phyloP scores from a whole-genome alignment of 306 rosid genomes.

The Cotoneaster glaucophyllus region DNA sequence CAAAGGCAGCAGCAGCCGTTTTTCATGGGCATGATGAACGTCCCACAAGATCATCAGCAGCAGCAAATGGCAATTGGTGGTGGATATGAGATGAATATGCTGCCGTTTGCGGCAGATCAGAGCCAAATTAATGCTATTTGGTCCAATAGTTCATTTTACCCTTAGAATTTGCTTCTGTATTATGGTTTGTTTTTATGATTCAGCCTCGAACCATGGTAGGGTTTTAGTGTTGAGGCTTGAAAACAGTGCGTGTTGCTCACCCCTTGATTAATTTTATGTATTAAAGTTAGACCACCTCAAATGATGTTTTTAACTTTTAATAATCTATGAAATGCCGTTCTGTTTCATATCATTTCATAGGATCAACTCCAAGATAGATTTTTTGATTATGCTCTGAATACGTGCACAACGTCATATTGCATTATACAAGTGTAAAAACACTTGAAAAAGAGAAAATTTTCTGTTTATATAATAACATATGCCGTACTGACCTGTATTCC shows the following conservation, averaged over 20 bases:
- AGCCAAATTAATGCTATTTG: constrained; percentile 7
- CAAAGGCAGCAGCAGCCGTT: neutral
- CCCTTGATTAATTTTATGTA: neutral
- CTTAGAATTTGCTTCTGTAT: neutral
- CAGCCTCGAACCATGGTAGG: neutral
- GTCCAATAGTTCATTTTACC: constrained; percentile 17
- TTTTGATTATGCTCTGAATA: accelerated
- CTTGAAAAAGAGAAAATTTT: no score
- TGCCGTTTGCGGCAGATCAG: constrained; percentile 6
- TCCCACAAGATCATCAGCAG: neutral
- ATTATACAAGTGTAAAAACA: no score
- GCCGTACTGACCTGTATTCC: no score
- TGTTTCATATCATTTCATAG: no score
- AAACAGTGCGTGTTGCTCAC: neutral
- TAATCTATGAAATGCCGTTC: no score
- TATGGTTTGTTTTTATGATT: neutral
- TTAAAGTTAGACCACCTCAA: neutral
- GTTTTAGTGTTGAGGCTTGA: neutral
- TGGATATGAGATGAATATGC: constrained; percentile 14
- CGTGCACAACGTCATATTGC: accelerated
- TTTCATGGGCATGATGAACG: constrained; percentile 9
- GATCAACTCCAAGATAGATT: no score
- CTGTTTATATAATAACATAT: no score
- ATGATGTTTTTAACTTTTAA: no score
- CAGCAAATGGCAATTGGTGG: neutral